A percentile compares a stretch with the other conserved stretches of the same genome.
Conservation (phyloP, 2,329 filamentous ascomycete species). For the Fusarium solani-melongenae region DNA sequence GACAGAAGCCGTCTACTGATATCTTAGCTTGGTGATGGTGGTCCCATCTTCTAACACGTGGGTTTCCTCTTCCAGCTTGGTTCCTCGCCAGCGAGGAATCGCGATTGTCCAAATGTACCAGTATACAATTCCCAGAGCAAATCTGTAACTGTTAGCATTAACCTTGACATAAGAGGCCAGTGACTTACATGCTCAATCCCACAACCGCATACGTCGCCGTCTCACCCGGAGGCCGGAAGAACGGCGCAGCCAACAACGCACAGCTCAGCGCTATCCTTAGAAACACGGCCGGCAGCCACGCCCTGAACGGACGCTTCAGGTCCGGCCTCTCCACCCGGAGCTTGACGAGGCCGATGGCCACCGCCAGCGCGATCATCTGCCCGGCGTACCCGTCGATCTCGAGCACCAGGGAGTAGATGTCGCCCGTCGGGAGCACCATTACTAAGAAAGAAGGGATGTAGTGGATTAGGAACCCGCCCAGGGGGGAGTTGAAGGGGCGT, state of each 20-base stretch:
- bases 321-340: constrained; percentile 70
- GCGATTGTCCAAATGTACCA: constrained; percentile 76
- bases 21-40: constrained; percentile 67
- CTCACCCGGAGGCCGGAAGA: constrained; percentile 67
- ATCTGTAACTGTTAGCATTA: constrained; percentile 49
- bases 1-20: constrained; percentile 3
- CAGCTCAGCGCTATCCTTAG: constrained; percentile 65
- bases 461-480: constrained; percentile 75
- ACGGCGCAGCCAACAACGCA: constrained; percentile 68
- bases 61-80: constrained; percentile 70
- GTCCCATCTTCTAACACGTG: constrained; percentile 74
- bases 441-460: constrained; percentile 76
- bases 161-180: background rate
- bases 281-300: constrained; percentile 70
- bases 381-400: constrained; percentile 77
- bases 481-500: constrained; percentile 72
- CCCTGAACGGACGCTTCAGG: constrained; percentile 71
- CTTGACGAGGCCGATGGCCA: constrained; percentile 68
- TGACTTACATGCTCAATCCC: constrained; percentile 63
- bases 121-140: constrained; percentile 69
- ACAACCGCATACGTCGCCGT: constrained; percentile 65
- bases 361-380: constrained; percentile 68
- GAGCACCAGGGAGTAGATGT: constrained; percentile 78
- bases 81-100: constrained; percentile 68
- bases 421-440: constrained; percentile 70